Evolutionary conservation across 345 rosid species (phyloP), one percentile per base, ranked within the genome.

Genomic region (Eucalyptus regnans): DNA sequence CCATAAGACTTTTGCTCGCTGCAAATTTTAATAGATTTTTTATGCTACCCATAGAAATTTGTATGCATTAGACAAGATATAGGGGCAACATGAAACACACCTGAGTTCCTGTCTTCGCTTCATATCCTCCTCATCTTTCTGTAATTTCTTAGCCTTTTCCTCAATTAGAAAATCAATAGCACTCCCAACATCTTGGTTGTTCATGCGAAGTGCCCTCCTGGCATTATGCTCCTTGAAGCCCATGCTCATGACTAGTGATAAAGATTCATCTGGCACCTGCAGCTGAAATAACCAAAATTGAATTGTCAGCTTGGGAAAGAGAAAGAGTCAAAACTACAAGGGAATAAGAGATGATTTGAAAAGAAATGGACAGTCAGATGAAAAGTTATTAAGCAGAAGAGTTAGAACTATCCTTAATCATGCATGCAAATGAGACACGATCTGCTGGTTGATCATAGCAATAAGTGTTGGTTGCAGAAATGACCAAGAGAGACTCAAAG

Each of bases 1-100:
- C 99, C 99, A 92, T 93, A 96, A 50, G 88, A 90, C 90, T 95
- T 96, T 93, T 95, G 99, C 93, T 96, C 99, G 93, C 99, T 97
- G 94, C 71, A 90, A 91, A 90, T 41, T 41, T 68, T 80, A 50
- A 25, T 62, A 48, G 44, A 50, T 22, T 16, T 48, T 22, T 80
- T 20, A 44, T 79, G 56, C 71, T 79, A 31, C 51, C 22, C 37
- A 27, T 17, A 71, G 37, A 76, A 29, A 89, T 37, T 48, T 44
- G 14, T 13, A 52, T n/a, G 44, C 68, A 60, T 49, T 49, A n/a
- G 25, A 27, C 46, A 33, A 71, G 46, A 33, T 62, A 20, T 22
- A 20, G 41, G 50, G 37, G 86, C 52, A 68, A 25, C 29, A 41
- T 7, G 52, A 68, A 23, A 89, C 94, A 87, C 64, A 95, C 99